phyloP scores from a whole-genome alignment of 768 basidiomycete genomes.

The Termitomyces sp. region DNA sequence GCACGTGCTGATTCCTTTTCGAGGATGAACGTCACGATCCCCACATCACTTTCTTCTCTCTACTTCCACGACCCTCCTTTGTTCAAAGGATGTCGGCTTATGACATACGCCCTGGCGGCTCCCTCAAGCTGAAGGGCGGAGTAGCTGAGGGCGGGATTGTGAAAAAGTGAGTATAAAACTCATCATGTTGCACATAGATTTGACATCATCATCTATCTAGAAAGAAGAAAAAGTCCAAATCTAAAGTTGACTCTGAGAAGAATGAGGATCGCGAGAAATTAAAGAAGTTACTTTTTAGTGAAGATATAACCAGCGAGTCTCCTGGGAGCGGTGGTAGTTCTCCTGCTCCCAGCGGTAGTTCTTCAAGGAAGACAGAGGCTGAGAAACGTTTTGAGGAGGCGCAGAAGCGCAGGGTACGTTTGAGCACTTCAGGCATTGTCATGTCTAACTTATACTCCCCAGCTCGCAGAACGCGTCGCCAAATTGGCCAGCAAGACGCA shows the following conservation, averaged over 20 bases:
- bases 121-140: conserved; percentile 87
- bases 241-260: conserved; percentile 49
- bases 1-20: conserved; percentile 23
- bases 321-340: conserved; percentile 59
- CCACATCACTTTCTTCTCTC: neutral
- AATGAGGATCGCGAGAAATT: conserved; percentile 43
- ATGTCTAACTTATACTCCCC: conserved; percentile 6
- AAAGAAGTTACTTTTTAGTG: conserved; percentile 46
- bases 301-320: conserved; percentile 42
- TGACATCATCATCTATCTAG: conserved; percentile 35
- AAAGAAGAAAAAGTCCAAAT: conserved; percentile 85
- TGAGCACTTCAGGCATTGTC: neutral
- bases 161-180: conserved; percentile 68
- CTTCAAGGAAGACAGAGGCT: conserved; percentile 76
- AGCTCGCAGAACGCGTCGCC: conserved; percentile 75
- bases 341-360: conserved; percentile 42
- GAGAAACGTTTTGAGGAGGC: conserved; percentile 86
- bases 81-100: conserved; percentile 69
- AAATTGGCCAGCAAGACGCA: conserved; percentile 83
- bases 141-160: conserved; percentile 74
- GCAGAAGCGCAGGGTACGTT: conserved; percentile 74
- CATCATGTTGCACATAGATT: no score
- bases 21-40: no score
- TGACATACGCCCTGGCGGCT: conserved; percentile 79
- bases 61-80: conserved; percentile 10